phyloP scores from a whole-genome alignment of 2,329 filamentous ascomycete species.

The Aspergillus eucalypticola region DNA sequence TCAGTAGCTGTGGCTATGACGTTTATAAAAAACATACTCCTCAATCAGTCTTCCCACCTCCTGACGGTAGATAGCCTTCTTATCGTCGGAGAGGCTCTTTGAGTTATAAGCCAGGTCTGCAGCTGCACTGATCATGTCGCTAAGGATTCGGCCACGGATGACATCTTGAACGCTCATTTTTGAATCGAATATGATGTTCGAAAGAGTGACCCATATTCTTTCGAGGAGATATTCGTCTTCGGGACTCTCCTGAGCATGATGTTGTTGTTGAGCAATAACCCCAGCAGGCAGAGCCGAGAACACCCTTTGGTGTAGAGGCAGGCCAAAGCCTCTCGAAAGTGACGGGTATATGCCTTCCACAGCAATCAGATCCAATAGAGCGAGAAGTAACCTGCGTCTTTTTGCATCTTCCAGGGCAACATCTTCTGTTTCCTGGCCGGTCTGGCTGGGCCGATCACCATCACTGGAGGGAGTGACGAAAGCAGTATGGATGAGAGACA shows the following conservation, averaged over 20 bases:
- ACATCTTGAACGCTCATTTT: conserved; percentile 41
- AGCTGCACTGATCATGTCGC: conserved; percentile 42
- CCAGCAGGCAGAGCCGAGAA: conserved; percentile 46
- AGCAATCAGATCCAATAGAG: conserved; percentile 45
- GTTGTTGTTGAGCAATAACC: conserved; percentile 41
- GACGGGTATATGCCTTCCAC: conserved; percentile 49
- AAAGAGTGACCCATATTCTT: conserved; percentile 30
- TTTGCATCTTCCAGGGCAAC: conserved; percentile 43
- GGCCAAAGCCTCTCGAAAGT: conserved; percentile 44
- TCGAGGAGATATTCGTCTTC: conserved; percentile 34
- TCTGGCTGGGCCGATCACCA: conserved; percentile 6
- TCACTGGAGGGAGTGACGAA: conserved; percentile 30
- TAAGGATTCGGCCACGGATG: conserved; percentile 41
- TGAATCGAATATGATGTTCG: conserved; percentile 34
- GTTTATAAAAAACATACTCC: conserved; percentile 29
- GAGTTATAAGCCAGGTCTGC: conserved; percentile 44
- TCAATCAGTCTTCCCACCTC: conserved; percentile 35
- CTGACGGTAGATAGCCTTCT: conserved; percentile 22
- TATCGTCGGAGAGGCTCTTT: conserved; percentile 15
- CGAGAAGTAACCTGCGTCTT: conserved; percentile 41
- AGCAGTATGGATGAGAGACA: conserved; percentile 37
- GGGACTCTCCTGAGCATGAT: conserved; percentile 21
- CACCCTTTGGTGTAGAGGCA: conserved; percentile 46
- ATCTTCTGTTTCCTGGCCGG: conserved; percentile 25
- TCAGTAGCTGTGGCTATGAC: conserved; percentile 16